These are phyloP conservation scores for Prunus mume DNA, from an alignment of 306 rosid species.

Conservation along the genomic window DNA sequence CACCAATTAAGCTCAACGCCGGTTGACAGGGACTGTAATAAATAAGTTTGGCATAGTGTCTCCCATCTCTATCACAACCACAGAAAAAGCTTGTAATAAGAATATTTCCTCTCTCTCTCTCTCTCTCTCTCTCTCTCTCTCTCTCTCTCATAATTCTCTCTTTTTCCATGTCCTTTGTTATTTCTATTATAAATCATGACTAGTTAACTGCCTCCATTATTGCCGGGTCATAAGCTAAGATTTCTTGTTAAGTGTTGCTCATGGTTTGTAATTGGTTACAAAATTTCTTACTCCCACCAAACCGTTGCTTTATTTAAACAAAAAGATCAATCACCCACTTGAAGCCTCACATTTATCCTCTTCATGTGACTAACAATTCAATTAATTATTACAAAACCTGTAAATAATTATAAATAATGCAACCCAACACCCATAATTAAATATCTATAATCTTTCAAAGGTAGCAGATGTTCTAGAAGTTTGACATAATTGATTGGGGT, in stretches of 20 bases:
- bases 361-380: background rate
- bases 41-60: conserved; percentile 3
- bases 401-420: too few species aligned
- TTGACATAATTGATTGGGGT: background rate
- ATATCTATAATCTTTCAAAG: background rate
- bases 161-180: background rate
- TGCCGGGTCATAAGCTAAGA: conserved; percentile 32
- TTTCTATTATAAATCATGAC: background rate
- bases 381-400: background rate
- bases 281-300: conserved; percentile 14
- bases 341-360: background rate
- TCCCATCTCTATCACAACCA: conserved; percentile 19
- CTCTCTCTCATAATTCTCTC: background rate
- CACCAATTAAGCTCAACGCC: background rate
- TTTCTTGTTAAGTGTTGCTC: background rate
- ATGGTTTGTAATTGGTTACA: background rate
- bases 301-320: conserved; percentile 1
- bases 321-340: background rate
- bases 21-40: conserved; percentile 7
- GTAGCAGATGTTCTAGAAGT: background rate
- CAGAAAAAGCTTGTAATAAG: background rate
- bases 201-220: conserved; percentile 29
- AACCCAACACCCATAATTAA: too few species aligned
- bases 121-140: background rate
- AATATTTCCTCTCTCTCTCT: background rate